These are phyloP conservation scores for Kregervanrija delftensis DNA, from an alignment of 805 yeast genomes.

Conservation along the genomic window DNA sequence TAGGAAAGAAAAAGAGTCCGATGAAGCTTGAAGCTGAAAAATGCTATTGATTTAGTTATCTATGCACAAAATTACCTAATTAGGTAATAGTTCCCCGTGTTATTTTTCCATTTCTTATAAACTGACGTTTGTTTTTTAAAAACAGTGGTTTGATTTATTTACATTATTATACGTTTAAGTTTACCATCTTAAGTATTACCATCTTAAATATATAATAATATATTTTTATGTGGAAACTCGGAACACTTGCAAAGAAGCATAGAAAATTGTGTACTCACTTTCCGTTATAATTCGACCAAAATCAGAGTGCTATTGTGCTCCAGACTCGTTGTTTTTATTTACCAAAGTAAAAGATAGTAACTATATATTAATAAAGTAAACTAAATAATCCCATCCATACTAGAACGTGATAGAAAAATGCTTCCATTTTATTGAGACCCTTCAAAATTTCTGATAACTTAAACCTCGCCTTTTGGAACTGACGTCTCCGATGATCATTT, in stretches of 20 bases:
- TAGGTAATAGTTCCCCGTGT: constrained; percentile 4
- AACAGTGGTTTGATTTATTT: not conserved
- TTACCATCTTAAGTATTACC: not conserved
- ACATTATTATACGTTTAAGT: not conserved
- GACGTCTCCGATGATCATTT: too few species aligned
- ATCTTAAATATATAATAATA: not conserved
- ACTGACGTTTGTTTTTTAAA: not conserved
- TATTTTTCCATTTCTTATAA: not conserved
- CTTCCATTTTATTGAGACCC: too few species aligned
- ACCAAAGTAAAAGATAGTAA: too few species aligned
- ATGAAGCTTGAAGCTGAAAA: not conserved
- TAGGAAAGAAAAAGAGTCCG: too few species aligned
- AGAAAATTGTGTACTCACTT: not conserved
- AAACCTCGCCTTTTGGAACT: too few species aligned
- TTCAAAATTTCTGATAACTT: too few species aligned
- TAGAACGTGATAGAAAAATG: too few species aligned
- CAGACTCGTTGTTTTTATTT: too few species aligned
- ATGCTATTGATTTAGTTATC: constrained; percentile 1
- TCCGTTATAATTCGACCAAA: not conserved
- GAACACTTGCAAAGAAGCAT: not conserved
- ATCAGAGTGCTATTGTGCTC: too few species aligned
- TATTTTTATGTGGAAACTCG: not conserved
- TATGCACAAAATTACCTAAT: constrained; percentile 6
- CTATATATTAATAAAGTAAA: too few species aligned
- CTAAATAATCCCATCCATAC: too few species aligned